Evolutionary conservation across 1,284 basidiomycete genomes (phyloP), one percentile per base, ranked within the genome.

Genomic region (Athelia psychrophila): DNA sequence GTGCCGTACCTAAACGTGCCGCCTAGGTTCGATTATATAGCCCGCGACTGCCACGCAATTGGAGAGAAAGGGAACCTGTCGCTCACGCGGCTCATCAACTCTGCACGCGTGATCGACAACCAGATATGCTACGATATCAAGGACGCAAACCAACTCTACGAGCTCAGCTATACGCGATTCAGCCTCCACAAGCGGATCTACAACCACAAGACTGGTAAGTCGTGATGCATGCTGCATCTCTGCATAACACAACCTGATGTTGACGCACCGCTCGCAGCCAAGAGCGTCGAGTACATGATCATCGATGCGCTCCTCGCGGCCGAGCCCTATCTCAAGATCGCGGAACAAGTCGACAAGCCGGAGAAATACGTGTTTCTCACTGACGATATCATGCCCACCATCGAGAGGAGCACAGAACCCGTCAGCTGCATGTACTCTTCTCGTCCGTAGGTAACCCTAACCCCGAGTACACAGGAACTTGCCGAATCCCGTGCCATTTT

Each of bases 41-140:
- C 80, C 5, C 75, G 90, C 2, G 90, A 92, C 60, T 81, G 79
- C 0, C 79, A 81, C 51, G 83, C 83, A 54, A 78, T 88, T 44
- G 86, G 86, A n/a, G 79, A 86, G 45, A 78, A 76, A 20, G 70
- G 78, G 53, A 80, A 77, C 54, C 68, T 84, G 23, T 84, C 82
- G 5, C 70, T 81, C 12, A 30, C 33, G 50, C 88, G 88, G 22
- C 74, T 91, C 5, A 81, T 92, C 36, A 69, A 80, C 51, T 90
- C 87, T 2, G 83, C 88, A 0, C 77, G 87, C 4, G 89, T 91
- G 13, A 79, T 91, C 50, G 74, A 86, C 22, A 67, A 84, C 57
- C 74, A 86, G 58, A 89, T 92, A 22, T 89, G 86, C 64, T 91
- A 88, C 58, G 76, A 87, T 49, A 86, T 88, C 70, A 92, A 92